Percentiles rank a stretch among this genome's conserved stretches.
These are phyloP conservation scores for Pulveroboletus sp. DNA, from an alignment of 768 basidiomycete genomes.

Conservation along the genomic window DNA sequence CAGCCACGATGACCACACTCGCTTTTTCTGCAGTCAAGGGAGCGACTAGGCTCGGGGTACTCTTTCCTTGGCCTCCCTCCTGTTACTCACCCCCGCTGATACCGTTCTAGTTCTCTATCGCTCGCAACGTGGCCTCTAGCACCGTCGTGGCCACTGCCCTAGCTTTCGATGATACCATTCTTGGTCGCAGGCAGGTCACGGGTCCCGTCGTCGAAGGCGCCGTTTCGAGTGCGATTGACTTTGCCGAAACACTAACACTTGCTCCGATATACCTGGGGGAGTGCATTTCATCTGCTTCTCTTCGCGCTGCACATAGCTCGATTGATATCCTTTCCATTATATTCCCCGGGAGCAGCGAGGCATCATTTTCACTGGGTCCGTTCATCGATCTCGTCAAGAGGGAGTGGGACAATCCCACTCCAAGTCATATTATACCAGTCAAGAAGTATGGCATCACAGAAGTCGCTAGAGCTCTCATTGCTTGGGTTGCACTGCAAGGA, in stretches of 20 bases:
- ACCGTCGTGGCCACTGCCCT: constrained; percentile 55
- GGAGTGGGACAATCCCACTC: constrained; percentile 61
- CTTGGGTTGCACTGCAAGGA: constrained; percentile 77
- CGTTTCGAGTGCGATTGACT: constrained; percentile 54
- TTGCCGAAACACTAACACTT: constrained; percentile 68
- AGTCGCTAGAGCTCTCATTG: constrained; percentile 65
- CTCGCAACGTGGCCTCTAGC: constrained; percentile 54
- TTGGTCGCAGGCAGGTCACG: constrained; percentile 56
- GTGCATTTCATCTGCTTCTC: constrained; percentile 69
- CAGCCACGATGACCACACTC: constrained; percentile 56
- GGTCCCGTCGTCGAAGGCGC: constrained; percentile 54
- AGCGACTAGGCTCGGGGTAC: constrained; percentile 65
- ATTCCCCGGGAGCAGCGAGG: constrained; percentile 72
- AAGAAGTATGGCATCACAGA: constrained; percentile 61
- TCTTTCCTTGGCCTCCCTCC: constrained; percentile 21
- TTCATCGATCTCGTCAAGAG: constrained; percentile 77
- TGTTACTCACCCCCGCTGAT: constrained; percentile 6
- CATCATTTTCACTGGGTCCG: constrained; percentile 74
- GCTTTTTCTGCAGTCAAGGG: constrained; percentile 65
- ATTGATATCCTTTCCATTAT: constrained; percentile 69
- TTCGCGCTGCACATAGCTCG: constrained; percentile 69
- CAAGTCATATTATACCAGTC: constrained; percentile 50
- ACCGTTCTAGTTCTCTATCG: constrained; percentile 58
- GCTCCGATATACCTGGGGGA: constrained; percentile 73
- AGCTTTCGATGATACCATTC: constrained; percentile 61